Evolutionary conservation across 139 green algal genomes (phyloP).

Genomic region (Spirogloea muscicola): DNA sequence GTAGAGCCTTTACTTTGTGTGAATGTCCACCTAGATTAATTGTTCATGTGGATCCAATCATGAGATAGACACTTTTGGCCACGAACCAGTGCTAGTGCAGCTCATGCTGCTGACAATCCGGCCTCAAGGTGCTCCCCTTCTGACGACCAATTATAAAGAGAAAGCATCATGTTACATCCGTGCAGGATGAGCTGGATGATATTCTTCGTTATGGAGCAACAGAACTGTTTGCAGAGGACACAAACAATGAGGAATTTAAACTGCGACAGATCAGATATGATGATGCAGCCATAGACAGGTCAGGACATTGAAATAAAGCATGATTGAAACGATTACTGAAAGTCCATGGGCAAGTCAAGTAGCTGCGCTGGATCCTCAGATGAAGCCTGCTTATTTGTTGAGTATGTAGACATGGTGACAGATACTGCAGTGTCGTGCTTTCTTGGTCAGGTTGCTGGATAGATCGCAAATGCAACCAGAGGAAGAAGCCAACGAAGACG

Average conservation of each 20-base stretch:
- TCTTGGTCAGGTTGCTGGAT: slow-evolving; percentile 32
- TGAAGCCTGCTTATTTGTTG: neutral
- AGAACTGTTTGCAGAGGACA: slow-evolving; percentile 44
- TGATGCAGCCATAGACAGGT: slow-evolving; percentile 62
- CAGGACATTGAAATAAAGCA: neutral
- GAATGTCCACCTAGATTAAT: neutral
- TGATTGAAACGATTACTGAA: neutral
- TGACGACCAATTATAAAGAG: neutral
- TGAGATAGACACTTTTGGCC: neutral
- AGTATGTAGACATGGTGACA: neutral
- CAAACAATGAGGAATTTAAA: slow-evolving; percentile 2
- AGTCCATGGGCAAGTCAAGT: neutral
- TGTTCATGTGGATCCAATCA: neutral
- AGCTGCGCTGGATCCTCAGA: neutral
- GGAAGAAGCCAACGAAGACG: neutral
- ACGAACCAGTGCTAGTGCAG: neutral
- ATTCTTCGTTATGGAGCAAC: slow-evolving; percentile 64
- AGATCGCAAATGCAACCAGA: slow-evolving; percentile 7
- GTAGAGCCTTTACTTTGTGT: neutral
- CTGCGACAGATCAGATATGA: slow-evolving; percentile 69
- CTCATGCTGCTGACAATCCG: neutral
- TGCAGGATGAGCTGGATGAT: slow-evolving; percentile 76
- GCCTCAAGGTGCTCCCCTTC: no score
- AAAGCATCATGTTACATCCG: neutral
- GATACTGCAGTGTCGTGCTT: neutral